Percentiles rank a stretch among this genome's conserved stretches.
Conservation (phyloP, 2,329 filamentous ascomycete genomes). For the Parasarocladium wereldwijsianum region DNA sequence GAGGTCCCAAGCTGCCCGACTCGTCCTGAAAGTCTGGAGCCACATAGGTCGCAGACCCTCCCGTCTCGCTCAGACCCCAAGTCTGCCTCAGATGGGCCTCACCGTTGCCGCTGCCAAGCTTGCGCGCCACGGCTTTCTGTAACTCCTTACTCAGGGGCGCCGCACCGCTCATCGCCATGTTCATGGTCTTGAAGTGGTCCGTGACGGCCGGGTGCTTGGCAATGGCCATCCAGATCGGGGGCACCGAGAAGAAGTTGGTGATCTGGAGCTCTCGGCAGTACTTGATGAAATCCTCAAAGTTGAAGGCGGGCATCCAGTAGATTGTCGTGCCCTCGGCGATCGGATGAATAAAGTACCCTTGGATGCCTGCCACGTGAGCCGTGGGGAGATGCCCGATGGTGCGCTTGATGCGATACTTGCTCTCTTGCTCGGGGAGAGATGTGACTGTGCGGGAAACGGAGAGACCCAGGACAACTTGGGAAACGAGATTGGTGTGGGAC, state of each 20-base stretch:
- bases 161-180: slow-evolving; percentile 34
- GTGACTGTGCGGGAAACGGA: slow-evolving; percentile 14
- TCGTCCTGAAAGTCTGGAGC: slow-evolving; percentile 23
- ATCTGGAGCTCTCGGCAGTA: slow-evolving; percentile 34
- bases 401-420: slow-evolving; percentile 13
- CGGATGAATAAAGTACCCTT: slow-evolving; percentile 25
- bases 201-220: slow-evolving; percentile 39
- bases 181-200: slow-evolving; percentile 36
- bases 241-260: slow-evolving; percentile 42
- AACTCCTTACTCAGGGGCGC: slow-evolving; percentile 41
- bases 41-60: slow-evolving; percentile 29
- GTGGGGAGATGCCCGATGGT: slow-evolving; percentile 27
- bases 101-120: slow-evolving; percentile 30
- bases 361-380: slow-evolving; percentile 30
- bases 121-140: slow-evolving; percentile 33
- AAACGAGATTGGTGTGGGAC: slow-evolving; percentile 29
- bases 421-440: slow-evolving; percentile 14
- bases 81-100: slow-evolving; percentile 30
- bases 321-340: slow-evolving; percentile 28
- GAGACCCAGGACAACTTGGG: slow-evolving; percentile 18
- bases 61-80: slow-evolving; percentile 45
- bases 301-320: slow-evolving; percentile 50
- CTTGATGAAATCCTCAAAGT: slow-evolving; percentile 37
- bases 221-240: slow-evolving; percentile 44
- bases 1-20: slow-evolving; percentile 27